Base-by-base conservation (phyloP, 2,329 filamentous ascomycete genomes). In the Fusarium vanettenii region DNA sequence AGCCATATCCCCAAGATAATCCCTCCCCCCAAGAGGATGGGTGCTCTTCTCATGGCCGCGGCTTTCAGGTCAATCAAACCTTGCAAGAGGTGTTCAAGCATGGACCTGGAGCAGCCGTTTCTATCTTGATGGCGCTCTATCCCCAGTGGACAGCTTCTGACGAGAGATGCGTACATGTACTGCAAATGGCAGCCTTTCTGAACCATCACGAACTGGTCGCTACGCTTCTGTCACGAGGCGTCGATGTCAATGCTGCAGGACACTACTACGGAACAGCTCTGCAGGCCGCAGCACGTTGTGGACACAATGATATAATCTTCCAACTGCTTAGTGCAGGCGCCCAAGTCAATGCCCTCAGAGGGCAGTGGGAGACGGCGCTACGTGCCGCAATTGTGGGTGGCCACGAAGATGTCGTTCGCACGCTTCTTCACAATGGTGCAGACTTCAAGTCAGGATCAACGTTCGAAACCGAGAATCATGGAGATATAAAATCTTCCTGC, bases 211-310 rank as follows among this genome's bases (percentile, higher is more conserved):
- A 27, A 7, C 7, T 72, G 4, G 45, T 69, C 6, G 37, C 64
- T 3, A 25, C 64, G 50, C 65, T 73, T 3, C 41, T 72, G 14
- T 45, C 69, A 5, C 59, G 69, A 14, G 62, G 69, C 3, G 59
- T 67, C 22, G 8, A 55, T 3, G 41, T 69, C 10, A 56, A 73
- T 27, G 45, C 45, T 18, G 7, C 33, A 9, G 71, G 71, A 8
- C 43, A 73, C 35, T 61, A 72, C 45, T 73, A 70, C 13, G 71
- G 71, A 2, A 66, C 61, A 27, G 27, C 71, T 20, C 9, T 73
- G 0, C 71, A 73, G n/a, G 71, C 71, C 0, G 71, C 71, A 2
- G 52, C 71, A 8, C 69, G 69, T 4, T 45, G 37, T 33, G 66
- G 71, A 9, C 39, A 64, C 10, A 5, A 14, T 4, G 16, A 37